Evolutionary conservation across 257 asterid genomes (phyloP), one percentile per base, ranked within the genome.

Genomic region (Coffea eugenioides): DNA sequence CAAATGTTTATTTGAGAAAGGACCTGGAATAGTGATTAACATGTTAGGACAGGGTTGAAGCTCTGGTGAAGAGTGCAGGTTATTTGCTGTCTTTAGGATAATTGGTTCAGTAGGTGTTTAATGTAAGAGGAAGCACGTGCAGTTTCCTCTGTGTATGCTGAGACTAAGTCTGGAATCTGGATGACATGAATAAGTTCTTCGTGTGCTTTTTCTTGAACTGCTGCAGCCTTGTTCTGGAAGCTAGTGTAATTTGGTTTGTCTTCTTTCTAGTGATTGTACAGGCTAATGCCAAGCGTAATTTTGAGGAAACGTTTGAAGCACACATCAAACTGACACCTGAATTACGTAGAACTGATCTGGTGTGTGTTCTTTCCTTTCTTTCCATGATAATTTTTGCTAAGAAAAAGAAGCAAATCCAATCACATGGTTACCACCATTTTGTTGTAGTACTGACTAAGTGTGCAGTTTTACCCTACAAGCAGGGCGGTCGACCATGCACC

Each of bases 291-390:
- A 91, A 80, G 89, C 77, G 77, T 76, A 90, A 85, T 59, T 92
- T 91, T 84, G 96, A 88, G 78, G 99, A 95, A 89, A 93, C 99
- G 79, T 79, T 95, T 79, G 99, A 95, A 89, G 99, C 94, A 57
- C 99, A 95, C 84, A 98, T 95, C 61, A 90, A 85, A 81, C 86
- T 95, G 97, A 88, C 95, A 71, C 90, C 95, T n/a, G 99, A 95
- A 12, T 85, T 95, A 82, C 92, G 94, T 36, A 89, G 98, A 82
- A 95, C 96, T 78, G 97, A 95, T 86, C 92, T 95, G 98, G 99
- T 95, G 88, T 23, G 89, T 85, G 66, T 23, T 46, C 62, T 51
- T 12, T 66, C 34, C 57, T 56, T 77, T 72, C 73, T 14, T 72
- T 25, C 52, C 81, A 73, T 73, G 65, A 66, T 31, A 6, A 27